Percentiles rank a stretch among this genome's conserved stretches.
phyloP scores from a whole-genome alignment of 345 rosid species.

The Citrus maxima region DNA sequence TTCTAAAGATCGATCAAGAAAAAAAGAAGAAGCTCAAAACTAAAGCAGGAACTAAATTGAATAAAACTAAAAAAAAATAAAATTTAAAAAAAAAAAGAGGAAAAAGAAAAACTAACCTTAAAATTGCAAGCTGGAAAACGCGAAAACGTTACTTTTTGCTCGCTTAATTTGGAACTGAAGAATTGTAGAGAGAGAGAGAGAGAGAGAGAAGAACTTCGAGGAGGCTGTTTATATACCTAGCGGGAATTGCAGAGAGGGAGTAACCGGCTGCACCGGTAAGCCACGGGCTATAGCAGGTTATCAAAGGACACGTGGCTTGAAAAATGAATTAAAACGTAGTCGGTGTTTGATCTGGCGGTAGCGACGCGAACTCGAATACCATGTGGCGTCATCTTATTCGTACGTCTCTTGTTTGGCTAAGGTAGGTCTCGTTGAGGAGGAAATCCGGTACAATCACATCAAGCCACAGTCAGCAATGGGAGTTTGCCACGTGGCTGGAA shows the following conservation, averaged over 20 bases:
- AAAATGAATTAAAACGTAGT: not conserved
- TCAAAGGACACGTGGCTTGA: constrained; percentile 25
- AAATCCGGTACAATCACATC: not conserved
- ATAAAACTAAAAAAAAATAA: not conserved
- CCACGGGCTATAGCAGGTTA: constrained; percentile 19
- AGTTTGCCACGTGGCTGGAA: not conserved
- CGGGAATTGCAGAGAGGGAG: constrained; percentile 42
- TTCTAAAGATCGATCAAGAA: constrained; percentile 26
- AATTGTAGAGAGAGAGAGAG: not conserved
- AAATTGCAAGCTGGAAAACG: constrained; percentile 32
- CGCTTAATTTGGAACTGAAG: constrained; percentile 19
- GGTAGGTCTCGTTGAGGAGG: constrained; percentile 1
- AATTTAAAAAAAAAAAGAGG: not conserved
- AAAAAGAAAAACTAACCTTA: constrained; percentile 34
- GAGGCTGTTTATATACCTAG: constrained; percentile 42
- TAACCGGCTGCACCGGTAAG: constrained; percentile 38
- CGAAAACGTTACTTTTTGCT: constrained; percentile 27
- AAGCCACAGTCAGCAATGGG: not conserved
- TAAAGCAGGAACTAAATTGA: not conserved
- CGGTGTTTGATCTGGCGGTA: constrained; percentile 36
- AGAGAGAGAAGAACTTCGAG: constrained; percentile 6
- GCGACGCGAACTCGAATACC: constrained; percentile 9
- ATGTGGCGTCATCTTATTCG: constrained; percentile 26
- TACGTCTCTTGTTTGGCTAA: not conserved
- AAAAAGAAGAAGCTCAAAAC: not conserved